Evolutionary conservation across 2,329 filamentous ascomycete genomes (phyloP).

Genomic region (Didymella exigua): DNA sequence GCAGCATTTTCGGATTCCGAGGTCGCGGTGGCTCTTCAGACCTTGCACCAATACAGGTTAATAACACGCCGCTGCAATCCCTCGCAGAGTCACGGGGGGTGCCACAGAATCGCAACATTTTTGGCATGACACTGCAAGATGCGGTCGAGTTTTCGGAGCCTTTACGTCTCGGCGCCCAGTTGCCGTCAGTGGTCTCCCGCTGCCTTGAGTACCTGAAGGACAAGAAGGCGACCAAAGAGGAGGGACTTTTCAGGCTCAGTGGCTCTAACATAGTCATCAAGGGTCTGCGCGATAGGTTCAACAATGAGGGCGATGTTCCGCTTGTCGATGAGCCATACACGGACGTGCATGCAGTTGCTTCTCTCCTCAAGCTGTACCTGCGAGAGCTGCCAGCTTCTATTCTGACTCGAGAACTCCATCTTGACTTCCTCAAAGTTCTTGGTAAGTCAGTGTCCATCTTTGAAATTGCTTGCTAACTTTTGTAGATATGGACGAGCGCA

Average conservation of each 20-base stretch:
- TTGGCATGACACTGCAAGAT: constrained; percentile 83
- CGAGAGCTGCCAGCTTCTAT: constrained; percentile 91
- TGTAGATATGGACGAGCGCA: constrained; percentile 71
- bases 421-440: constrained; percentile 84
- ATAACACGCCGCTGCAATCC: constrained; percentile 21
- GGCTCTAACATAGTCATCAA: constrained; percentile 97
- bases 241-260: constrained; percentile 95
- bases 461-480: constrained; percentile 25
- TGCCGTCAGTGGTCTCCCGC: constrained; percentile 93
- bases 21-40: constrained; percentile 73
- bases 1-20: constrained; percentile 68
- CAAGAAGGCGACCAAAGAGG: constrained; percentile 81
- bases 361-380: constrained; percentile 89
- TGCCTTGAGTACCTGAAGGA: constrained; percentile 91
- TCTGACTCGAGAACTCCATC: constrained; percentile 84
- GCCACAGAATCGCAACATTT: constrained; percentile 65
- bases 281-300: constrained; percentile 88
- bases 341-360: constrained; percentile 95
- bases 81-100: constrained; percentile 32
- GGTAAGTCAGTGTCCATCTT: constrained; percentile 49
- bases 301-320: constrained; percentile 88
- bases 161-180: constrained; percentile 70
- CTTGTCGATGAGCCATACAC: constrained; percentile 86
- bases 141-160: constrained; percentile 83
- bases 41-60: constrained; percentile 51